Evolutionary conservation across 2,329 filamentous ascomycete species (phyloP).

Genomic region (Sphaerulina musiva): DNA sequence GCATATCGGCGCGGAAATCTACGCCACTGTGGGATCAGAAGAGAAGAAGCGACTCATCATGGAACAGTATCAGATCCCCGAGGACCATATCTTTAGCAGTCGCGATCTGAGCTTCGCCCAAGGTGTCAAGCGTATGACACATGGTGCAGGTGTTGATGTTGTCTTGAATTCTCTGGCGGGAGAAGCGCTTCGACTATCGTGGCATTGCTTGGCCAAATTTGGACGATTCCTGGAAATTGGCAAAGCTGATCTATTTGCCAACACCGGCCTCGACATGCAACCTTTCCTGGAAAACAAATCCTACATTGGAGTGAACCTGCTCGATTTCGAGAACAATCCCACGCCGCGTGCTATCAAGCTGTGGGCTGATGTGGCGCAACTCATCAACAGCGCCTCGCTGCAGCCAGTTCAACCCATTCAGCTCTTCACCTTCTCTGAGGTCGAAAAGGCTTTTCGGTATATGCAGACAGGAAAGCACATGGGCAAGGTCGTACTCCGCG

Average conservation of each 20-base stretch:
- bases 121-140: constrained; percentile 27
- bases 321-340: constrained; percentile 14
- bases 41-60: constrained; percentile 28
- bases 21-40: constrained; percentile 27
- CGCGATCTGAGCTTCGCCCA: constrained; percentile 28
- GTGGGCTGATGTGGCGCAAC: constrained; percentile 16
- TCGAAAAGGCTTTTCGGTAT: constrained; percentile 17
- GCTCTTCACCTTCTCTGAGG: constrained; percentile 16
- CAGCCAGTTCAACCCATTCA: constrained; percentile 16
- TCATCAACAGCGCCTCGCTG: constrained; percentile 6
- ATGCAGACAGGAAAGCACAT: constrained; percentile 15
- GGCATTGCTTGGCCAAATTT: constrained; percentile 28
- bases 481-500: constrained; percentile 13
- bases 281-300: constrained; percentile 13
- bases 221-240: constrained; percentile 32
- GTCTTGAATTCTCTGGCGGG: constrained; percentile 32
- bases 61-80: constrained; percentile 26
- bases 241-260: constrained; percentile 18
- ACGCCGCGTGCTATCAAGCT: constrained; percentile 8
- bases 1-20: constrained; percentile 28
- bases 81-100: constrained; percentile 32
- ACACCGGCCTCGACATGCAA: constrained; percentile 16
- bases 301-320: constrained; percentile 14
- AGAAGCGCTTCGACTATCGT: constrained; percentile 24
- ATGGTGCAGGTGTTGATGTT: constrained; percentile 33